A percentile compares a stretch with the other conserved stretches of the same genome.
phyloP scores from a whole-genome alignment of 2,329 filamentous ascomycete species.

The Cytospora piceicola region DNA sequence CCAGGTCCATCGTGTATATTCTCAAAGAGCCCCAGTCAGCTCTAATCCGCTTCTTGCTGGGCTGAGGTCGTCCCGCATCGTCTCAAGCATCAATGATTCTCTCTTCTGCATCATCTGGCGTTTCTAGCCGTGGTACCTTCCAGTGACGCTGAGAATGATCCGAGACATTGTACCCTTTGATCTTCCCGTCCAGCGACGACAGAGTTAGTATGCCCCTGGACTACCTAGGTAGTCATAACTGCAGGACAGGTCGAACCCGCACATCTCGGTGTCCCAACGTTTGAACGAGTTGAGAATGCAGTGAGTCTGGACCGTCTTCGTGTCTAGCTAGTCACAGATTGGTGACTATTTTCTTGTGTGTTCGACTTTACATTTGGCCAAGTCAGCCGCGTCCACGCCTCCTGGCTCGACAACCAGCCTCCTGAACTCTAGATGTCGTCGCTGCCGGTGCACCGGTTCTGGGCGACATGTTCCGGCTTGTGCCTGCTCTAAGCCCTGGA shows the following conservation, averaged over 20 bases:
- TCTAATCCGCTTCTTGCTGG: not conserved
- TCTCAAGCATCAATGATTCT: not conserved
- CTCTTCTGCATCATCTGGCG: not conserved
- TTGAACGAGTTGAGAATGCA: not conserved
- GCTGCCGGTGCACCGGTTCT: not conserved
- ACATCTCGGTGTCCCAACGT: not conserved
- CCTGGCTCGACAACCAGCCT: not conserved
- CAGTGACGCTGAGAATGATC: not conserved
- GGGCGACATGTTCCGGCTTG: not conserved
- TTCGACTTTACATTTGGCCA: not conserved
- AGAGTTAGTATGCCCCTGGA: not conserved
- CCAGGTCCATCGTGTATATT: too few species aligned
- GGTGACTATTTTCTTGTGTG: not conserved
- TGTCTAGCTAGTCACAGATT: too few species aligned
- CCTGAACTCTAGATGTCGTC: not conserved
- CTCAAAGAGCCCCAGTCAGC: not conserved
- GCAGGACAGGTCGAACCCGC: not conserved
- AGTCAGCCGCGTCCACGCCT: not conserved
- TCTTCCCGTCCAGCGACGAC: not conserved
- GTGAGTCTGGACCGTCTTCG: not conserved
- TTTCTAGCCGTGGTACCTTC: not conserved
- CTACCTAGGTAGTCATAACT: rapidly evolving
- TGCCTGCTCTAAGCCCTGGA: not conserved
- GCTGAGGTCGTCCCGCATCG: not conserved
- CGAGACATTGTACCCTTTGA: not conserved